Percentiles rank a stretch among this genome's conserved stretches.
Conservation (phyloP, 352 stramenopile species). For the Phytophthora tentaculata region DNA sequence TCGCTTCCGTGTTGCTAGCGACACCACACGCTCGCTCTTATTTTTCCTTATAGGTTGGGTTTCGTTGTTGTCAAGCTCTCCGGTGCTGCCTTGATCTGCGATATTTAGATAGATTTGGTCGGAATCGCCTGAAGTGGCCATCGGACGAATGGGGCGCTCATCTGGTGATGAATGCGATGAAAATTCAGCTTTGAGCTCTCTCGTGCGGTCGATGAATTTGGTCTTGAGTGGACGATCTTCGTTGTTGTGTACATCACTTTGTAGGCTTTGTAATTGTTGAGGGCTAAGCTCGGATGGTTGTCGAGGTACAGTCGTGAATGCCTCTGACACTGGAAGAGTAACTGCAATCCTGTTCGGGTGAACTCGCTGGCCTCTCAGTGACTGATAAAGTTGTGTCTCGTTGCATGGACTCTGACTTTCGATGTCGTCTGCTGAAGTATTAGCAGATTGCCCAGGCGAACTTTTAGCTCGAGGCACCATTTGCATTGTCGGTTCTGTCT, state of each 20-base stretch:
- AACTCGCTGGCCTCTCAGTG: conserved; percentile 14
- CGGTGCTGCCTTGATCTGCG: conserved; percentile 3
- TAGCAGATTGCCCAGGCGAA: conserved; percentile 18
- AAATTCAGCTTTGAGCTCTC: conserved; percentile 15
- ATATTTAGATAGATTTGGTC: conserved; percentile 15
- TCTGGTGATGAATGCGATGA: conserved; percentile 21
- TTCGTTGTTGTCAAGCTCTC: conserved; percentile 34
- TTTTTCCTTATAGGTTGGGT: conserved; percentile 15
- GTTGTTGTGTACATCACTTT: conserved; percentile 36
- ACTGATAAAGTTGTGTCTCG: conserved; percentile 3
- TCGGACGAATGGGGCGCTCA: conserved; percentile 53
- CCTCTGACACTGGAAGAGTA: conserved; percentile 6
- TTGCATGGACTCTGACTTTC: conserved; percentile 14
- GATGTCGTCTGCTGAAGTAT: conserved; percentile 11
- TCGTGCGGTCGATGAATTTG: conserved; percentile 32
- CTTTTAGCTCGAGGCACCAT: conserved; percentile 20
- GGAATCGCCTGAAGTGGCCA: conserved; percentile 12
- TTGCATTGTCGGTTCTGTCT: conserved; percentile 1
- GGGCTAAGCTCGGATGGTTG: conserved; percentile 40
- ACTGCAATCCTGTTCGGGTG: conserved; percentile 4
- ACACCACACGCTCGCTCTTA: conserved; percentile 10
- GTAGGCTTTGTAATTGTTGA: conserved; percentile 50
- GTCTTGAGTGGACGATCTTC: conserved; percentile 49
- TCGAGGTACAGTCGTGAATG: conserved; percentile 6
- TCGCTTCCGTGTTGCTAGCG: conserved; percentile 50